Evolutionary conservation across 2,329 filamentous ascomycete genomes (phyloP), one percentile per base, ranked within the genome.

Genomic region (Fusarium nematophilum): DNA sequence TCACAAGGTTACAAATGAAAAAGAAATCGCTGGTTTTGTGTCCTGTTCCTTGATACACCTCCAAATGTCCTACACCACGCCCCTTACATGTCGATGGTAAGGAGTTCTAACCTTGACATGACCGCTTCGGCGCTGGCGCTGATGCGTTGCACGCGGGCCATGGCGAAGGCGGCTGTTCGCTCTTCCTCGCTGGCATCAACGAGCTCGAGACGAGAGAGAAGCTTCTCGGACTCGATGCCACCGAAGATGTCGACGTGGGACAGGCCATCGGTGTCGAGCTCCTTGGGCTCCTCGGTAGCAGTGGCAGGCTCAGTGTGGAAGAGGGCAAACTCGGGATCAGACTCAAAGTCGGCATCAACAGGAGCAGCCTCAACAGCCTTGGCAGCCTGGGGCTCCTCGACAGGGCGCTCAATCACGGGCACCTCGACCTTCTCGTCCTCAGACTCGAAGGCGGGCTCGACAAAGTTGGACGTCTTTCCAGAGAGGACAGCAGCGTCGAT

Each of bases 401-500:
- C 63, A 1, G 81, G 81, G 9, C 78, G 75, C 69, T 88, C 83
- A 39, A 86, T 73, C 53, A 83, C 72, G 33, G 79, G 82, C 62
- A 78, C 78, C 68, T 87, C 84, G 2, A 86, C 76, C 79, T 89
- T 85, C 58, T 85, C 82, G 21, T 82, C 76, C 17, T 82, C 77
- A 0, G 73, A 73, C 5, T 76, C 71, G 30, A 79, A 76, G n/a
- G 71, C 68, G 69, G 75, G 76, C 48, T 79, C 80, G 8, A 84
- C 77, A 47, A 84, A 79, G 72, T 81, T 83, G 33, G 83, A 84
- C 0, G 82, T 77, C 82, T 95, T 95, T 69, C 90, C 90, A 5
- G 88, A 88, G n/a, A 95, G 80, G 18, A 83, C 71, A 18, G 84
- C 81, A 6, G 84, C 77, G 70, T 89, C 80, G 64, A 93, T 82